Percentiles rank a stretch among this genome's conserved stretches.
These are phyloP conservation scores for Lyophyllum shimeji DNA, from an alignment of 768 basidiomycete genomes.

Conservation along the genomic window DNA sequence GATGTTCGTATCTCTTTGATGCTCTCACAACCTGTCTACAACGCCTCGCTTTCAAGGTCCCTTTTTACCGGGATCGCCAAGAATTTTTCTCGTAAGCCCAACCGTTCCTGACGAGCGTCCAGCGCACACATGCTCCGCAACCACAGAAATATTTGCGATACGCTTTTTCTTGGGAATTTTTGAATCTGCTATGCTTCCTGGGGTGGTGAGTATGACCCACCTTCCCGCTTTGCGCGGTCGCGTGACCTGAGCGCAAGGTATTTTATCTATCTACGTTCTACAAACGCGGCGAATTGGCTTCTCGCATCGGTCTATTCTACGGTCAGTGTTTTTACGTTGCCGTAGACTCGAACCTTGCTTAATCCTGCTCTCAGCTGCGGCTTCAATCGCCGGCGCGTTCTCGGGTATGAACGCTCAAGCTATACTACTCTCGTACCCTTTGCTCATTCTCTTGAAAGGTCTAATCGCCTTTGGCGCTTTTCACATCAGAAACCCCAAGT, in stretches of 20 bases:
- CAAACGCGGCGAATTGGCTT: slow-evolving; percentile 50
- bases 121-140: background rate
- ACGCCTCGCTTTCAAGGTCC: slow-evolving; percentile 28
- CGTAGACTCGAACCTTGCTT: no score
- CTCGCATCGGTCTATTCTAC: slow-evolving; percentile 49
- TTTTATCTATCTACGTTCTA: slow-evolving; percentile 55
- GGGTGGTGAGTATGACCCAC: slow-evolving; percentile 29
- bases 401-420: slow-evolving; percentile 28
- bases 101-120: background rate
- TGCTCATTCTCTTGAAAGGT: slow-evolving; percentile 22
- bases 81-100: slow-evolving; percentile 40
- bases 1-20: slow-evolving; percentile 29
- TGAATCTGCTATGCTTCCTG: slow-evolving; percentile 49
- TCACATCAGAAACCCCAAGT: slow-evolving; percentile 38
- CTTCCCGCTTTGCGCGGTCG: background rate
- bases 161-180: slow-evolving; percentile 51
- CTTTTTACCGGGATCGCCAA: slow-evolving; percentile 43
- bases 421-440: background rate
- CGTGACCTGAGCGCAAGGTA: slow-evolving; percentile 23
- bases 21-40: background rate
- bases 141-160: slow-evolving; percentile 43
- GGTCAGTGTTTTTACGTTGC: slow-evolving; percentile 29
- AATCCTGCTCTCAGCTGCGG: slow-evolving; percentile 29
- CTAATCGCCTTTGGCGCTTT: slow-evolving; percentile 54
- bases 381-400: slow-evolving; percentile 48